These are phyloP conservation scores for Ceratobasidium sp. DNA, from an alignment of 1,284 basidiomycete genomes.

Conservation along the genomic window DNA sequence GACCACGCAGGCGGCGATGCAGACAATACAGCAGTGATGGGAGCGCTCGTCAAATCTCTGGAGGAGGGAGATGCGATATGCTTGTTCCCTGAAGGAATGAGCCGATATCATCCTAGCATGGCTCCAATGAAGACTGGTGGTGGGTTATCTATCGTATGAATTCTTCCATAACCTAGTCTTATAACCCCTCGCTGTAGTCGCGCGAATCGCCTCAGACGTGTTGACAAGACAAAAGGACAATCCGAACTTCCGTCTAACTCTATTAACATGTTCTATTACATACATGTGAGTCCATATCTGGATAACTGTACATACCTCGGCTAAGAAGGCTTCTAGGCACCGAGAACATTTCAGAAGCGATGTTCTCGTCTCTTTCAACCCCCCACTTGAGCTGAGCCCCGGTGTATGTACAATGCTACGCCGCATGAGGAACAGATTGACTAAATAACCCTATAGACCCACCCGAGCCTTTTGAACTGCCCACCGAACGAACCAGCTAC, in stretches of 20 bases:
- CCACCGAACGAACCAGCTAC: constrained; percentile 13
- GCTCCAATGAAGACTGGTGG: constrained; percentile 85
- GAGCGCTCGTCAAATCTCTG: constrained; percentile 71
- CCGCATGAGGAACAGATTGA: neutral
- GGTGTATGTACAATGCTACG: constrained; percentile 53
- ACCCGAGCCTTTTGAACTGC: constrained; percentile 16
- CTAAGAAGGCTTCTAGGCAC: constrained; percentile 49
- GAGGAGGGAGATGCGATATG: constrained; percentile 80
- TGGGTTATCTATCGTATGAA: constrained; percentile 47
- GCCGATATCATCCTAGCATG: constrained; percentile 80
- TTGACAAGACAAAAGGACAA: constrained; percentile 72
- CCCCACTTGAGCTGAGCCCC: constrained; percentile 70
- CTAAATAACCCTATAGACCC: constrained; percentile 2
- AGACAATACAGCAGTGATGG: constrained; percentile 74
- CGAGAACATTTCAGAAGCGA: constrained; percentile 84
- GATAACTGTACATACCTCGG: neutral
- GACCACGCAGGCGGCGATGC: constrained; percentile 61
- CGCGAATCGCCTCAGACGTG: constrained; percentile 78
- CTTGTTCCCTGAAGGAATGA: constrained; percentile 83
- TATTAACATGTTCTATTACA: constrained; percentile 80
- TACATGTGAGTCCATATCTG: constrained; percentile 63
- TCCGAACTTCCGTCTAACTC: constrained; percentile 70
- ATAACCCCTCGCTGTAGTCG: too few relatives aligned
- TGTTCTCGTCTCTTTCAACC: constrained; percentile 82
- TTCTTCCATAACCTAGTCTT: constrained; percentile 16